phyloP scores from a whole-genome alignment of 2,329 filamentous ascomycete genomes.

The Hymenotorrendiella dingleyae region DNA sequence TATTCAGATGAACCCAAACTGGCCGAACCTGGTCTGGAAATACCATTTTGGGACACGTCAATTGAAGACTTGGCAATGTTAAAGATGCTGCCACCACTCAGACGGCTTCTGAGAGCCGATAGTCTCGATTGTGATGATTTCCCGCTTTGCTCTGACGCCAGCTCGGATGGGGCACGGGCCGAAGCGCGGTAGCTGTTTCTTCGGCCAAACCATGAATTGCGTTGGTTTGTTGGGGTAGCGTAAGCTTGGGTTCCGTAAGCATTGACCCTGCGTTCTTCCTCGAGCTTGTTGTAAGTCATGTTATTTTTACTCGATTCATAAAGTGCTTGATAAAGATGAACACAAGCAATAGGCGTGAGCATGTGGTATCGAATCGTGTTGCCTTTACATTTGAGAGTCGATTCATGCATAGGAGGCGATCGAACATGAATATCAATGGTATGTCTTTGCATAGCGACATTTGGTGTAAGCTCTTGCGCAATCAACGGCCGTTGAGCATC shows the following conservation, averaged over 20 bases:
- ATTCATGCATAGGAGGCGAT: slow-evolving; percentile 71
- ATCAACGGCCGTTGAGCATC: slow-evolving; percentile 44
- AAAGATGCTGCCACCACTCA: slow-evolving; percentile 69
- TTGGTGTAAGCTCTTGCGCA: slow-evolving; percentile 80
- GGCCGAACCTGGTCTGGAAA: slow-evolving; percentile 38
- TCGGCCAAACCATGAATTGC: slow-evolving; percentile 52
- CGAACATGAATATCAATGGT: slow-evolving; percentile 91
- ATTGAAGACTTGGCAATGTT: slow-evolving; percentile 78
- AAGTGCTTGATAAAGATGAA: slow-evolving; percentile 76
- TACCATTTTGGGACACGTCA: slow-evolving; percentile 33
- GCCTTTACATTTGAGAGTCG: slow-evolving; percentile 60
- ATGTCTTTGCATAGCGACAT: slow-evolving; percentile 87
- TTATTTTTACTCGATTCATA: slow-evolving; percentile 89
- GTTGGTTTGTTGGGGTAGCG: slow-evolving; percentile 36
- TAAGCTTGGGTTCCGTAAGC: slow-evolving; percentile 55
- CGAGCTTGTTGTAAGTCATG: slow-evolving; percentile 70
- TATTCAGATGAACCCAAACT: slow-evolving; percentile 55
- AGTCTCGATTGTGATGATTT: slow-evolving; percentile 70
- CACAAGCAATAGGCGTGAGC: slow-evolving; percentile 68
- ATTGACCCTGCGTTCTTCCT: slow-evolving; percentile 63
- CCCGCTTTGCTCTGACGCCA: slow-evolving; percentile 65
- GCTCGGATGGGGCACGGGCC: slow-evolving; percentile 47
- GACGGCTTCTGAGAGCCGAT: slow-evolving; percentile 61
- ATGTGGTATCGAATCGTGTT: slow-evolving; percentile 77
- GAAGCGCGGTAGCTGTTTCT: slow-evolving; percentile 61